phyloP scores from a whole-genome alignment of 2,329 filamentous ascomycete species.

The Fusarium begoniae region DNA sequence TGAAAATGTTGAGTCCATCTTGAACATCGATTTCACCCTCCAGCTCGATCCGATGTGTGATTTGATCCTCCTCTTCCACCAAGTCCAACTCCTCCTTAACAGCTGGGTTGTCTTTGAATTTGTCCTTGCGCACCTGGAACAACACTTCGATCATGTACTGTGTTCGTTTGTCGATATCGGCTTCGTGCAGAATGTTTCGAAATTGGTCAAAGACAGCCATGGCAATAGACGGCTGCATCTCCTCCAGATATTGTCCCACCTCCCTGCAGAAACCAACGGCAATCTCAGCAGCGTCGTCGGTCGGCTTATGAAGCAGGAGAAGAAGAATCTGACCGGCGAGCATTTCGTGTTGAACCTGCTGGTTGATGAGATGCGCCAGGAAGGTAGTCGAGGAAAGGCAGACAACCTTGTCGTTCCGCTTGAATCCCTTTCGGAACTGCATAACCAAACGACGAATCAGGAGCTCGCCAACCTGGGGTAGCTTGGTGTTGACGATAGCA shows the following conservation, averaged over 20 bases:
- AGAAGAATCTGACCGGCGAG: slow-evolving; percentile 91
- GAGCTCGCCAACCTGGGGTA: slow-evolving; percentile 93
- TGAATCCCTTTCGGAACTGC: slow-evolving; percentile 95
- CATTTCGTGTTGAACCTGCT: slow-evolving; percentile 95
- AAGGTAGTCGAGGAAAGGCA: slow-evolving; percentile 94
- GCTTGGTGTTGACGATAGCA: slow-evolving; percentile 96
- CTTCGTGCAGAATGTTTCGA: slow-evolving; percentile 92
- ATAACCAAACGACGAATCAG: slow-evolving; percentile 85
- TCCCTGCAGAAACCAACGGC: slow-evolving; percentile 93
- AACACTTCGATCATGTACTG: slow-evolving; percentile 99
- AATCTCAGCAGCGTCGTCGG: slow-evolving; percentile 97
- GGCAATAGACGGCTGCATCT: slow-evolving; percentile 90
- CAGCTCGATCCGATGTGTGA: slow-evolving; percentile 85
- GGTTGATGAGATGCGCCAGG: slow-evolving; percentile 93
- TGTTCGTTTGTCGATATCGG: slow-evolving; percentile 96
- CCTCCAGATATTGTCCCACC: slow-evolving; percentile 92
- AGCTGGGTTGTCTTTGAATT: slow-evolving; percentile 93
- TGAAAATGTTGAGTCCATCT: slow-evolving; percentile 94
- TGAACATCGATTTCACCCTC: slow-evolving; percentile 87
- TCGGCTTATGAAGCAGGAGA: slow-evolving; percentile 92
- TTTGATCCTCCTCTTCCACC: slow-evolving; percentile 97
- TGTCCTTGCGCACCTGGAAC: slow-evolving; percentile 95
- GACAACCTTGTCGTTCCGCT: slow-evolving; percentile 95
- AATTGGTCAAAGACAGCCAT: slow-evolving; percentile 96
- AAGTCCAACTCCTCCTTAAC: slow-evolving; percentile 93